Evolutionary conservation across 768 basidiomycete species (phyloP), one percentile per base, ranked within the genome.

Genomic region (Mycena galopus): DNA sequence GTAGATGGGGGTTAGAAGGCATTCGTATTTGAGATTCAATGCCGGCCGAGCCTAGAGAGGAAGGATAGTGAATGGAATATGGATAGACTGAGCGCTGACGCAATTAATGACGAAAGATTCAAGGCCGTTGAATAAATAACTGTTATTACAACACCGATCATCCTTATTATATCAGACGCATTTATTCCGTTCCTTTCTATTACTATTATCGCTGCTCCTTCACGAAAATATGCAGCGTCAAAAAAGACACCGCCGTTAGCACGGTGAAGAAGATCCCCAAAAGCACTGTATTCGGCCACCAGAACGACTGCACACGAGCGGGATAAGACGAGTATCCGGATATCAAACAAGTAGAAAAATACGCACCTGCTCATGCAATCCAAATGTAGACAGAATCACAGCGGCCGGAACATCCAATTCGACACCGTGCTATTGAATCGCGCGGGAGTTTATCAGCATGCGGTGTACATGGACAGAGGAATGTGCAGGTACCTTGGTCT

Each of bases 331-430:
- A 39, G 29, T 68, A 27, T 55, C 19, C 50, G 30, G 51, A 21
- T 33, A 44, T 44, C 42, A 14, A 19, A 21, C 21, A 14, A 23
- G 29, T 82, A 83, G 16, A 57, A 27, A 32, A 30, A 47, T 23
- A 39, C 39, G 39, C 39, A 88, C 94, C 86, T 96, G 95, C 30
- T 96, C 93, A 71, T 92, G 89, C 64, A 99, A 90, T 7, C 98
- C 98, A 76, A 99, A 99, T 30, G 93, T 92, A 10, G 96, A 97
- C 25, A 99, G 84, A 77, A 99, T 98, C 3, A 96, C 94, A 0
- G 98, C 97, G 7, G 96, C 96, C 1, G 98, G 97, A 0, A 99
- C 92, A 78, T 99, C 97, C 55, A 99, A 87, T 78, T 99, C 98
- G 3, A 99, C 94, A 32, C 98, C 98, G 80, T 97, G 98, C 94